Evolutionary conservation across 2,329 filamentous ascomycete genomes (phyloP).

Genomic region (Pseudogymnoascus sp.): DNA sequence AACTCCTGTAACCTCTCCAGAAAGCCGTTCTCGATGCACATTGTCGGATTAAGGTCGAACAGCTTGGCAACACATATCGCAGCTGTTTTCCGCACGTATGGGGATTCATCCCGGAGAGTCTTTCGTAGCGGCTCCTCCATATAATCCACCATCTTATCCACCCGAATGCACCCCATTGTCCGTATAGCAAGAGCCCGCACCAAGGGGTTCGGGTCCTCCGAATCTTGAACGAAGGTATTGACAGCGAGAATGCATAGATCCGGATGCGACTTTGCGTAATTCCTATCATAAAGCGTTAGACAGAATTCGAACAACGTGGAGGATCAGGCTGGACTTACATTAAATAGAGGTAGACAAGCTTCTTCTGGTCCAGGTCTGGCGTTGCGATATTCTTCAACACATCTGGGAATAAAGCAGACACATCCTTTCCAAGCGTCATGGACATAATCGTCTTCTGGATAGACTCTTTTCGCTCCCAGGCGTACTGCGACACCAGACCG

Average conservation of each 20-base stretch:
- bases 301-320: not conserved
- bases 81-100: constrained; percentile 96
- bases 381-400: constrained; percentile 99
- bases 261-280: constrained; percentile 98
- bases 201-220: constrained; percentile 94
- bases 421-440: constrained; percentile 98
- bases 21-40: constrained; percentile 97
- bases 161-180: constrained; percentile 97
- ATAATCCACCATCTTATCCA: constrained; percentile 99
- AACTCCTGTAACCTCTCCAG: constrained; percentile 88
- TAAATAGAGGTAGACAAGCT: constrained; percentile 95
- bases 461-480: constrained; percentile 96
- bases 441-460: constrained; percentile 99
- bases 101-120: constrained; percentile 92
- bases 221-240: constrained; percentile 98
- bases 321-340: constrained; percentile 54
- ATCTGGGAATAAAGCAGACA: constrained; percentile 93
- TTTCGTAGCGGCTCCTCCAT: constrained; percentile 98
- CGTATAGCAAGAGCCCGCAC: constrained; percentile 91
- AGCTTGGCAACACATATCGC: constrained; percentile 97
- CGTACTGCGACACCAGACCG: constrained; percentile 96
- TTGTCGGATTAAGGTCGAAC: constrained; percentile 83
- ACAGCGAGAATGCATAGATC: constrained; percentile 97
- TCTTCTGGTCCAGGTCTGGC: constrained; percentile 92
- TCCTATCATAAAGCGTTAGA: constrained; percentile 49